phyloP scores from a whole-genome alignment of 2,329 filamentous ascomycete species.

The Cordyceps militaris region DNA sequence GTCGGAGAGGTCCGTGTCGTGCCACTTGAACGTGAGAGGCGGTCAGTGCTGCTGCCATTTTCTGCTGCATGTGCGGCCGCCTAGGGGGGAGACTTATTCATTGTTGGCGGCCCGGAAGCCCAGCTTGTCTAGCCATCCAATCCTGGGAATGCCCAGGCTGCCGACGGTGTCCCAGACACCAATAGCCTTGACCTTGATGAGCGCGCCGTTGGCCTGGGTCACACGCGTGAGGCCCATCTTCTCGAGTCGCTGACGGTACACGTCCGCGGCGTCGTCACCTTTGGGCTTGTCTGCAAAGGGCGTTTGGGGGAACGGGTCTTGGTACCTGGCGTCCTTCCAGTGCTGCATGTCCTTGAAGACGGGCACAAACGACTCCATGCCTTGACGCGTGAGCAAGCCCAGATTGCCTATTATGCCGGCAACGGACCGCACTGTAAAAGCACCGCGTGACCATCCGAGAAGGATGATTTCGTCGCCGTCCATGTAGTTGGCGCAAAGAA shows the following conservation, averaged over 20 bases:
- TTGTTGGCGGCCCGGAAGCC: slow-evolving; percentile 38
- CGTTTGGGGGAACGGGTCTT: slow-evolving; percentile 38
- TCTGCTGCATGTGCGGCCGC: neutral
- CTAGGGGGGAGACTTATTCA: slow-evolving; percentile 34
- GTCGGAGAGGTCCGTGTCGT: slow-evolving; percentile 45
- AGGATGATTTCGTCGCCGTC: slow-evolving; percentile 51
- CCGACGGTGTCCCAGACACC: slow-evolving; percentile 43
- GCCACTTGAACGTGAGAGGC: slow-evolving; percentile 40
- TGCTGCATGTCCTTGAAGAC: slow-evolving; percentile 52
- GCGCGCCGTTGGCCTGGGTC: slow-evolving; percentile 25
- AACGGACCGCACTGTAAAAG: slow-evolving; percentile 51
- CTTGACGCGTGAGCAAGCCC: slow-evolving; percentile 45
- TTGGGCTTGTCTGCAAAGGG: slow-evolving; percentile 45
- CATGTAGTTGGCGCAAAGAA: slow-evolving; percentile 54
- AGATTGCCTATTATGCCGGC: slow-evolving; percentile 45
- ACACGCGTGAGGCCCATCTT: slow-evolving; percentile 38
- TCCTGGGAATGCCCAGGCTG: slow-evolving; percentile 38
- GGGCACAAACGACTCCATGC: slow-evolving; percentile 47
- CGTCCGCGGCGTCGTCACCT: slow-evolving; percentile 32
- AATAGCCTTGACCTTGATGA: slow-evolving; percentile 39
- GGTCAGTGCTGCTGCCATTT: slow-evolving; percentile 24
- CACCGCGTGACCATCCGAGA: slow-evolving; percentile 51
- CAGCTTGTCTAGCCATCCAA: slow-evolving; percentile 38
- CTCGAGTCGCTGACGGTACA: slow-evolving; percentile 39
- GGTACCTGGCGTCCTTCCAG: slow-evolving; percentile 39